Evolutionary conservation across 352 stramenopile species (phyloP), one percentile per base, ranked within the genome.

Genomic region (Phytophthora litchii): DNA sequence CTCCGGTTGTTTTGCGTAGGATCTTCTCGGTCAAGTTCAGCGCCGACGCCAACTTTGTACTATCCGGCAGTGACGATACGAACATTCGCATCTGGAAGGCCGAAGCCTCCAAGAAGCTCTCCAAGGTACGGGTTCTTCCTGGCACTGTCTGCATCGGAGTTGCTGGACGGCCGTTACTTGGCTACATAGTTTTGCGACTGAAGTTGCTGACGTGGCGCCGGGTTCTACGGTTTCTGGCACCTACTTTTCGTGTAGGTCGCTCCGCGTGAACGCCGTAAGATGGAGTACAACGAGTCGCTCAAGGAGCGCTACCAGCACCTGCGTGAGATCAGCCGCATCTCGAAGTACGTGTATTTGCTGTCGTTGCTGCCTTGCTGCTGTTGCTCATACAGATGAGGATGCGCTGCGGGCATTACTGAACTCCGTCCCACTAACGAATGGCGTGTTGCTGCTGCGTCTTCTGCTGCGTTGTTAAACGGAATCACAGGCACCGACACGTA

Each of bases 51-150:
- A 98, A 97, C 64, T 99, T 98, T 70, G 89, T 99, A 41, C 72
- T 99, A 9, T 99, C 92, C 12, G 98, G 97, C 47, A 98, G 89
- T 80, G 97, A 99, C 72, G 98, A 99, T 80, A 99, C 96, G 25
- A 99, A 99, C 74, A 81, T 99, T 29, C 89, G 98, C 46, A 95
- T 99, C 54, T 99, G 98, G 98, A 99, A 99, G 75, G 89, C 96
- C 2, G 74, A 97, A 35, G 92, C 96, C 3, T 97, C 89, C 55
- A 95, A 98, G 74, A 96, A 95, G 65, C 75, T 99, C 46, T 95
- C 92, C 45, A 97, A 97, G 75, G 73, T 95, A 46, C 76, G 78
- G 40, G n/a, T 14, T 13, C 16, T 47, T 13, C 19, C 17, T 46
- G 5, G 10, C 3, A 5, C 41, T 40, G 12, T 35, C 32, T 35